Base-by-base conservation (phyloP, 306 rosid genomes). In the Cicer cuneatum region DNA sequence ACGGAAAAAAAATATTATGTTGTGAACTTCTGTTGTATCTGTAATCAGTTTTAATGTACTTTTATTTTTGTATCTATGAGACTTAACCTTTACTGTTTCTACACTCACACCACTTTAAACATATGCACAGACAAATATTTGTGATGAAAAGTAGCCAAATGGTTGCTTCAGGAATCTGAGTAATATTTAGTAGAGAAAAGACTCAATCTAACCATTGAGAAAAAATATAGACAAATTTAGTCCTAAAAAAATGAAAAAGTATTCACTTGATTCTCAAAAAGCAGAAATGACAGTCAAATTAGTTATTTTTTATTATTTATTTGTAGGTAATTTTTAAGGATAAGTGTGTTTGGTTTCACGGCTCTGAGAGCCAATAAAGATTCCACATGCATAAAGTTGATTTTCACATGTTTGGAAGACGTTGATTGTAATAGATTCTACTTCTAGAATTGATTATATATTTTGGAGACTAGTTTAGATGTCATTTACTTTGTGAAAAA, bases 11-110 rank as follows among this genome's bases (percentile, higher is more conserved):
- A 13, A 43, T 41, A 8, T 14, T 41, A 14, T 63, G 37, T 4
- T 66, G 72, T 52, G 48, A 69, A 51, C 48, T 35, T 49, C 6
- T 69, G 73, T 33, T 69, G 35, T 11, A 49, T 69, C 45, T 69
- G 73, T 69, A 69, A 69, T 69, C 59, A 69, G 42, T 69, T 49
- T 69, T 49, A 69, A 48, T 68, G 24, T 48, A 14, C 53, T 29
- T 68, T 48, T 68, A 47, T 48, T 15, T 68, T 45, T 12, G 12
- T 4, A 45, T 66, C 19, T 18, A 9, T 43, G 39, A 19, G 7
- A 21, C 21, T 45, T n/a, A 24, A 43, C 47, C 52, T 65, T 42
- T 42, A 65, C 14, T 21, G 9, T 39, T 40, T 6, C 10, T 60
- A 42, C 3, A 10, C 7, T 35, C 4, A 29, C 5, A 4, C 1